These are phyloP conservation scores for Sporopachydermia lactativora DNA, from an alignment of 805 yeast genomes.

Conservation along the genomic window DNA sequence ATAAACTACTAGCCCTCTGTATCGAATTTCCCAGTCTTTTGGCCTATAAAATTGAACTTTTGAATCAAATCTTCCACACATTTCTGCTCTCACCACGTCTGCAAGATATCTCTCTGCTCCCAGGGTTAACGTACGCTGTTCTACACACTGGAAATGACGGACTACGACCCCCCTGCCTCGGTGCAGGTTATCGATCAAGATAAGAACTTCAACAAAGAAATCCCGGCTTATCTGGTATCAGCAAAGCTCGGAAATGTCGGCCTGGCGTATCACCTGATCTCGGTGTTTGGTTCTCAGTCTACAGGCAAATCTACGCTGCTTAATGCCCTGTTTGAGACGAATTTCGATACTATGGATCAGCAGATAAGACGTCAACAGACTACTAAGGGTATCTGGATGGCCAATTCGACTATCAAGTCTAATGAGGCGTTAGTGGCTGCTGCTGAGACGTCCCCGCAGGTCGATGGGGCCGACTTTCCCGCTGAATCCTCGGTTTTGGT, in stretches of 20 bases:
- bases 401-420: slow-evolving; percentile 31
- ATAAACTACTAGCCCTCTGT: no score
- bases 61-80: no score
- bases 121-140: no score
- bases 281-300: slow-evolving; percentile 95
- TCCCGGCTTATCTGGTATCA: slow-evolving; percentile 19
- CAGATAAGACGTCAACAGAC: slow-evolving; percentile 67
- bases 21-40: no score
- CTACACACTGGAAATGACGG: no score
- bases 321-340: slow-evolving; percentile 73
- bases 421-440: slow-evolving; percentile 7
- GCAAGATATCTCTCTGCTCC: no score
- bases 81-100: no score
- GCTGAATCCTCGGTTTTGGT: slow-evolving; percentile 53
- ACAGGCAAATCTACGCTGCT: slow-evolving; percentile 92
- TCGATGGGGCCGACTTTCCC: slow-evolving; percentile 10
- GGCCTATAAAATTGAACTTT: no score
- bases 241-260: slow-evolving; percentile 32
- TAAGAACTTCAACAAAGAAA: slow-evolving; percentile 32
- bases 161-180: no score
- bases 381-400: slow-evolving; percentile 73
- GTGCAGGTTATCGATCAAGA: slow-evolving; percentile 51
- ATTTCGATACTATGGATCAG: slow-evolving; percentile 91
- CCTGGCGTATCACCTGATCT: slow-evolving; percentile 71
- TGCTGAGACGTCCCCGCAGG: slow-evolving; percentile 6